Base-by-base conservation (phyloP, 495 filamentous ascomycete species). In the Evansstolkia leycettana region DNA sequence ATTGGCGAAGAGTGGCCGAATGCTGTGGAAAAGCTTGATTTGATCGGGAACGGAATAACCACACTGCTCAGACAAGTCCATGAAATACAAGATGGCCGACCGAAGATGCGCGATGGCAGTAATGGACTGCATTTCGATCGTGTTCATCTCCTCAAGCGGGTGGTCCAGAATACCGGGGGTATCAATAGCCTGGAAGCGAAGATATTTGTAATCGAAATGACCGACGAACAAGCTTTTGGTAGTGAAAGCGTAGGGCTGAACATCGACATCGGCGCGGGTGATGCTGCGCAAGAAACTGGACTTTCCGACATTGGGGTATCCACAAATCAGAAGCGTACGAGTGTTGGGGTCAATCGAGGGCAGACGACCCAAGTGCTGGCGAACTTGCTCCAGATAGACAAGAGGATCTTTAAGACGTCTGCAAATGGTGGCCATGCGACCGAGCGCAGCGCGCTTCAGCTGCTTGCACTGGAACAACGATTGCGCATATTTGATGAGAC, bases 101-200 rank as follows among this genome's bases (percentile, higher is more conserved):
- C 90, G 77, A 39, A 98, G 65, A 70, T 98, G 90, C 28, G 90
- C 90, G 60, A 98, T 92, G 7, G 90, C 90, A 9, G 89, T 95
- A 42, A 98, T 95, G 11, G 80, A 87, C 57, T 86, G 90, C 88
- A 96, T 95, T 60, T 98, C 92, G 55, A 98, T 98, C 7, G 90
- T 95, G 64, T 96, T 98, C 90, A 98, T 98, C 64, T 98, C 90
- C 61, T 96, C 92, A 7, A 98, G 72, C 10, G 90, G 92, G 55
- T 98, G 92, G 52, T 98, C 90, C 38, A 96, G 68, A 54, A 98
- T 94, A 59, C 90, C 90, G 9, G 89, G 89, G 44, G 72, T 94
- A 73, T 73, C 84, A 58, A 84, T 90, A 46, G 76, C 81, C 57
- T 90, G 84, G 66, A 93, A 94, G 31, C 87, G 79, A 31, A 94